Base-by-base conservation (phyloP, 768 basidiomycete genomes). In the Saitozyma sp. region DNA sequence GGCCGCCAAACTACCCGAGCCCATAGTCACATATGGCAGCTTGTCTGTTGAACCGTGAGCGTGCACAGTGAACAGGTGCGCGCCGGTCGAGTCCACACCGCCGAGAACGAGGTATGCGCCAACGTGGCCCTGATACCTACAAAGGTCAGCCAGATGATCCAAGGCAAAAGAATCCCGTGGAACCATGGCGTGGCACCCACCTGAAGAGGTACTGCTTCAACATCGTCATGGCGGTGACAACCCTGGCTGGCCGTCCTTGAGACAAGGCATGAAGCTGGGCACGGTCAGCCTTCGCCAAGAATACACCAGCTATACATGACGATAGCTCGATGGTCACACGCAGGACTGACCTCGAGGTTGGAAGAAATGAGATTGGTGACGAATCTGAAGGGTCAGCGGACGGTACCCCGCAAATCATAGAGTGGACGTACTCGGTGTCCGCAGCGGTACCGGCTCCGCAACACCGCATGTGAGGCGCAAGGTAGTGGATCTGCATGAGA, bases 391-490 rank as follows among this genome's bases (percentile, higher is more conserved):
- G n/a, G 40, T 68, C 48, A 71, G 63, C 57, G 2, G 37, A 41
- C 19, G 9, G 37, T 54, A 11, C 9, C 29, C 8, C 19, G 9
- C 13, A 52, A 10, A 2, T 3, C 20, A n/a, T 49, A 46, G 8
- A 38, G 16, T 7, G 0, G 40, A 64, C 76, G 63, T 48, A 74
- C 74, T 81, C 41, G 87, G 95, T 97, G 76, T 99, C 96, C 8
- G 96, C 96, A n/a, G 95, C 96, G 1, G 96, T 98, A 64, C 96
- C 96, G 1, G 96, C 96, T 72, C 96, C 96, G 78, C 95, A 97
- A 83, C 96, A 99, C 54, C 94, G 85, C 64, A 99, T 98, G 66
- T 88, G 87, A 63, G 96, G 92, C 5, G 92, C 88, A 77, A 99
- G 90, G 81, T 88, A 98, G 80, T 99, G 96, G 73, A 99, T 99